Evolutionary conservation across 2,329 filamentous ascomycete species (phyloP).

Genomic region (Coniochaeta sp.): DNA sequence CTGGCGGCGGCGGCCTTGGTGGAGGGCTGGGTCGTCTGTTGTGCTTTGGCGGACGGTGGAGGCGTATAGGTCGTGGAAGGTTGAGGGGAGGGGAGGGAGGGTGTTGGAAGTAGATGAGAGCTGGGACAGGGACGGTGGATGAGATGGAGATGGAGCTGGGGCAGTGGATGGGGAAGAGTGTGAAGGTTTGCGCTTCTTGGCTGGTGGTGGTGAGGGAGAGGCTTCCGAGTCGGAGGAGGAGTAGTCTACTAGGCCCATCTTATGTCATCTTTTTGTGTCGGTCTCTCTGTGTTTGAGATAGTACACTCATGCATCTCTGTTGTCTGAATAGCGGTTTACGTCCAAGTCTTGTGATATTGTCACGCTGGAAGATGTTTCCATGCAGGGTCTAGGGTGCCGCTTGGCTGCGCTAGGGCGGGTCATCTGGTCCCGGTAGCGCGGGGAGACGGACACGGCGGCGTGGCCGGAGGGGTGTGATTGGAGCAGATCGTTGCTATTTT

Average conservation of each 20-base stretch:
- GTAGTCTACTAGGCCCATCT: conserved; percentile 33
- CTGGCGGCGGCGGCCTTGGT: conserved; percentile 75
- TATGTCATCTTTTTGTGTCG: background rate
- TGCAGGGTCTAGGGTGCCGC: background rate
- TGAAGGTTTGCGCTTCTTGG: conserved; percentile 15
- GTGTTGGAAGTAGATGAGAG: background rate
- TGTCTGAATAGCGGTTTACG: background rate
- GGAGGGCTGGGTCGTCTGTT: conserved; percentile 73
- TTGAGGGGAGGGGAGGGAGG: conserved; percentile 67
- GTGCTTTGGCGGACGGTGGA: conserved; percentile 70
- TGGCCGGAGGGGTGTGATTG: background rate
- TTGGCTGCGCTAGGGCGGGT: background rate
- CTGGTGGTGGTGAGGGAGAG: conserved; percentile 2
- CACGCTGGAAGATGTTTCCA: background rate
- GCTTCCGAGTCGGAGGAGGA: conserved; percentile 13
- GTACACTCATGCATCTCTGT: background rate
- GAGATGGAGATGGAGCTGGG: background rate
- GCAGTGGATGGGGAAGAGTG: background rate
- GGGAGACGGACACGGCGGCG: background rate
- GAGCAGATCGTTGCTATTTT: background rate
- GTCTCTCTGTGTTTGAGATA: background rate
- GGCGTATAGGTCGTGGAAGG: conserved; percentile 87
- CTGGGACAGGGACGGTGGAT: background rate
- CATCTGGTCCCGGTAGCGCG: background rate
- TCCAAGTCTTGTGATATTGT: background rate